These are phyloP conservation scores for Halophytophthora batemanensis DNA, from an alignment of 352 stramenopile species.

Conservation along the genomic window DNA sequence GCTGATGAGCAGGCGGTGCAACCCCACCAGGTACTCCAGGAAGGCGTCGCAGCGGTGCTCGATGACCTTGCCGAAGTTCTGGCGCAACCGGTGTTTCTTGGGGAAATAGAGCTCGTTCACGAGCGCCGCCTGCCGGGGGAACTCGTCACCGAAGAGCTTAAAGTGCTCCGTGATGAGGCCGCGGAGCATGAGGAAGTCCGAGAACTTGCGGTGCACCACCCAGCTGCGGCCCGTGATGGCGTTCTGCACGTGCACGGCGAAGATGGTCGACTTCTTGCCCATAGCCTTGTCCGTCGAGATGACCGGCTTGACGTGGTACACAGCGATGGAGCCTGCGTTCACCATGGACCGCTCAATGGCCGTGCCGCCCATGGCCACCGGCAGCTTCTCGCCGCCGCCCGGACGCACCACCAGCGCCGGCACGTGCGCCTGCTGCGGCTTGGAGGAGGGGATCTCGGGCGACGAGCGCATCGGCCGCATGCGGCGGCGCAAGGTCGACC, in stretches of 20 bases:
- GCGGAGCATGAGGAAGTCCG: slow-evolving; percentile 62
- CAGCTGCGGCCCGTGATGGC: slow-evolving; percentile 66
- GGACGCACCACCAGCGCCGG: slow-evolving; percentile 45
- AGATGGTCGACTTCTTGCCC: slow-evolving; percentile 49
- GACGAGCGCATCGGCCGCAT: slow-evolving; percentile 24
- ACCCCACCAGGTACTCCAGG: slow-evolving; percentile 55
- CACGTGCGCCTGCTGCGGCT: slow-evolving; percentile 22
- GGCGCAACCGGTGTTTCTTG: slow-evolving; percentile 61
- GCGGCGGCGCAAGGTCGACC: slow-evolving; percentile 11
- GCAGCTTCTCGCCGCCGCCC: slow-evolving; percentile 28
- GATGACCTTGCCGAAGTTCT: slow-evolving; percentile 47
- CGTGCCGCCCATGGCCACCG: slow-evolving; percentile 56
- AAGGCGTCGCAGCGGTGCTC: slow-evolving; percentile 65
- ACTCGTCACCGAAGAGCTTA: slow-evolving; percentile 45
- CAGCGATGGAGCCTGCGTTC: slow-evolving; percentile 46
- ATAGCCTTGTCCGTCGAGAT: slow-evolving; percentile 24
- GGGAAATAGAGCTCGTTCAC: slow-evolving; percentile 67
- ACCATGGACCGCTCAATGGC: slow-evolving; percentile 68
- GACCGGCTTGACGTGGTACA: slow-evolving; percentile 60
- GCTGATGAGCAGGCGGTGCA: slow-evolving; percentile 65
- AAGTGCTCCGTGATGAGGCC: slow-evolving; percentile 53
- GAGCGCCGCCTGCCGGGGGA: slow-evolving; percentile 40
- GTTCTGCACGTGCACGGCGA: slow-evolving; percentile 68
- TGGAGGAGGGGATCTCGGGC: slow-evolving; percentile 10
- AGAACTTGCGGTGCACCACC: slow-evolving; percentile 66